These are phyloP conservation scores for Pelargonium citronellum DNA, from an alignment of 441 rosid species.

Conservation along the genomic window DNA sequence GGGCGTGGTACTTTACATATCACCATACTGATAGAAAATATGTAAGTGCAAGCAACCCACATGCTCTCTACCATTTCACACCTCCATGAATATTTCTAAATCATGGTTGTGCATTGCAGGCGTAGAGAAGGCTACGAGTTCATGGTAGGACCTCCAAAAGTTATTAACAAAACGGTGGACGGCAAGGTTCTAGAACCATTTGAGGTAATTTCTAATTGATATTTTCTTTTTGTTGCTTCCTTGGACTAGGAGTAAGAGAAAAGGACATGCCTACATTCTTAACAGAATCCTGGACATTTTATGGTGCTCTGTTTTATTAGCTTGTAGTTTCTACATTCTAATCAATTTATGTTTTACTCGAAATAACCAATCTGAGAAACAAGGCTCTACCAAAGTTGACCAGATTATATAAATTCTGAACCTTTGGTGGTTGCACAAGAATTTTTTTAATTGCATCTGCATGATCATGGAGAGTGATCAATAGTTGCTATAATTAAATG, in stretches of 20 bases:
- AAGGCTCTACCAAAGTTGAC: slow-evolving; percentile 4
- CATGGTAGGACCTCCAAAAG: slow-evolving; percentile 99
- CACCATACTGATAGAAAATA: slow-evolving; percentile 89
- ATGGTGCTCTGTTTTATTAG: not conserved
- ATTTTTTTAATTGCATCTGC: not conserved
- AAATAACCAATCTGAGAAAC: slow-evolving; percentile 11
- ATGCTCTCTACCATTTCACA: slow-evolving; percentile 20
- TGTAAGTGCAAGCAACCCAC: slow-evolving; percentile 43
- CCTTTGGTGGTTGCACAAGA: not conserved
- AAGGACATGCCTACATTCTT: not conserved
- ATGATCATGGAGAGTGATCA: slow-evolving; percentile 2
- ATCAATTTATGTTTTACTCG: not conserved
- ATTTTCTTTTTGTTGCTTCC: slow-evolving; percentile 12
- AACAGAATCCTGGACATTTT: not conserved
- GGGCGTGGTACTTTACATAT: slow-evolving; percentile 98
- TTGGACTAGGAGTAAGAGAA: not conserved
- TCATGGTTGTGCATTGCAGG: slow-evolving; percentile 42
- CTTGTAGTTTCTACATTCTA: not conserved
- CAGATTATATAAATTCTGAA: not conserved
- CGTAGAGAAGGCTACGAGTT: slow-evolving; percentile 98
- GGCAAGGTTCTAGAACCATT: slow-evolving; percentile 78
- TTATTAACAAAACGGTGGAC: slow-evolving; percentile 71
- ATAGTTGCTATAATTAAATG: not conserved
- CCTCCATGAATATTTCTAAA: slow-evolving; percentile 21
- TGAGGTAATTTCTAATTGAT: slow-evolving; percentile 49